Conservation (phyloP, 352 stramenopile species). For the Phytophthora melonis region DNA sequence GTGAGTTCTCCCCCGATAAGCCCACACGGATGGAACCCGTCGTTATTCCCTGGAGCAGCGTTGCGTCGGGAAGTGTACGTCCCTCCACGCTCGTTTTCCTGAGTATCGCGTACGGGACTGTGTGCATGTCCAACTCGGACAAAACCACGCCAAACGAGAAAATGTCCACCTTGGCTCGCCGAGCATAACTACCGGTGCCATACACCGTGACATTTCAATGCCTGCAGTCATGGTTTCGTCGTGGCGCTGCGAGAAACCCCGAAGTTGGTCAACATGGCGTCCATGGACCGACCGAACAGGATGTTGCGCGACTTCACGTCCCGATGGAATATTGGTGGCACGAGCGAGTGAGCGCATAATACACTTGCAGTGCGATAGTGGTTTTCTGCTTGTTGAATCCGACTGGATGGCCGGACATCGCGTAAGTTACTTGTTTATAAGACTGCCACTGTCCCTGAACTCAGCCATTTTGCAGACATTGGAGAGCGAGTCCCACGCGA, state of each 20-base stretch:
- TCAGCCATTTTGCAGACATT: no score
- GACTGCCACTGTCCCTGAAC: no score
- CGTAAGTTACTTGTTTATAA: slow-evolving; percentile 27
- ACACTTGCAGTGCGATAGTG: slow-evolving; percentile 44
- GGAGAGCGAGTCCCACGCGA: slow-evolving; percentile 46
- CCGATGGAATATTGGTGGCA: slow-evolving; percentile 32
- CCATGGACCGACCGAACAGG: background rate
- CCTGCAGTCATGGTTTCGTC: background rate
- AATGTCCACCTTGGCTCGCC: background rate
- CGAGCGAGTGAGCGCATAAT: slow-evolving; percentile 37
- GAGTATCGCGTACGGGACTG: background rate
- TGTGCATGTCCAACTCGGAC: background rate
- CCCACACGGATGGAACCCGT: background rate
- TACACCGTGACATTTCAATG: background rate
- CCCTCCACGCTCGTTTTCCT: background rate
- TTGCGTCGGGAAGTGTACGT: background rate
- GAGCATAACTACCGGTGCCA: background rate
- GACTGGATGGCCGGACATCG: background rate
- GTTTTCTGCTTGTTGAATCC: slow-evolving; percentile 42
- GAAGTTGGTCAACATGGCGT: background rate
- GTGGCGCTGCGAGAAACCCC: background rate
- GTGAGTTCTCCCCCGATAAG: background rate
- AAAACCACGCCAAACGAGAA: slow-evolving; percentile 1
- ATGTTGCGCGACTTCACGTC: slow-evolving; percentile 31
- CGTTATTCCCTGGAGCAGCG: background rate